Percentiles rank a stretch among this genome's conserved stretches.
phyloP scores from a whole-genome alignment of 2,329 filamentous ascomycete species.

The Cladosporium sp. region DNA sequence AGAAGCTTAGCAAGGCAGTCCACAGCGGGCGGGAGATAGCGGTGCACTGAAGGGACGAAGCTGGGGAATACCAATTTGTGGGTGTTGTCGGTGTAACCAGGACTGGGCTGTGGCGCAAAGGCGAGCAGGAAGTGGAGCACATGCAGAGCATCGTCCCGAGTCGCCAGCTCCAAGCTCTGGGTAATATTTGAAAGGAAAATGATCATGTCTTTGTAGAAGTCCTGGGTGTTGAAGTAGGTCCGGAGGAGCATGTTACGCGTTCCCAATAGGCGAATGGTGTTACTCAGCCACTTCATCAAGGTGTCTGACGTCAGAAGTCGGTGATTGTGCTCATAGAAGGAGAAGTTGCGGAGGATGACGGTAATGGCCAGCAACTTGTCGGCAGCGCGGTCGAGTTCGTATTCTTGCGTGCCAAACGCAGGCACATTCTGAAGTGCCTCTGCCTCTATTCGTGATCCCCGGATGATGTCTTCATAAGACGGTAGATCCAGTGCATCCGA shows the following conservation, averaged over 20 bases:
- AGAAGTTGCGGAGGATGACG: slow-evolving; percentile 87
- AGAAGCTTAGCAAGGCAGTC: slow-evolving; percentile 89
- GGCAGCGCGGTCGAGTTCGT: slow-evolving; percentile 80
- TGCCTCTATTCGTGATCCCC: slow-evolving; percentile 63
- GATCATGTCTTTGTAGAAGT: slow-evolving; percentile 95
- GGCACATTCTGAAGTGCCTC: slow-evolving; percentile 68
- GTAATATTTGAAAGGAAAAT: slow-evolving; percentile 81
- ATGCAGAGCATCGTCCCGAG: slow-evolving; percentile 80
- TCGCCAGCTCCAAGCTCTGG: slow-evolving; percentile 73
- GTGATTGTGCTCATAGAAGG: slow-evolving; percentile 79
- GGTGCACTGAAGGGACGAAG: slow-evolving; percentile 77
- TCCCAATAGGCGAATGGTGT: slow-evolving; percentile 78
- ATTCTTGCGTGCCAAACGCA: slow-evolving; percentile 69
- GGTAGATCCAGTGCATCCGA: slow-evolving; percentile 80
- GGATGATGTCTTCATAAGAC: slow-evolving; percentile 81
- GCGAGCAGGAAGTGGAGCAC: slow-evolving; percentile 84
- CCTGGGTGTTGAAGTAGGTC: slow-evolving; percentile 77
- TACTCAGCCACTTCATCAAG: slow-evolving; percentile 79
- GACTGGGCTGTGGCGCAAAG: slow-evolving; percentile 77
- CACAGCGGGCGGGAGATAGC: slow-evolving; percentile 83
- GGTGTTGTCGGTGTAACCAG: slow-evolving; percentile 49
- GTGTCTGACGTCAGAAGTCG: slow-evolving; percentile 66
- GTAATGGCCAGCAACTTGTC: slow-evolving; percentile 87
- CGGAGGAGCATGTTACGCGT: slow-evolving; percentile 83
- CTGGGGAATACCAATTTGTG: slow-evolving; percentile 65